These are phyloP conservation scores for Clonostachys solani DNA, from an alignment of 2,329 filamentous ascomycete genomes.

Conservation along the genomic window DNA sequence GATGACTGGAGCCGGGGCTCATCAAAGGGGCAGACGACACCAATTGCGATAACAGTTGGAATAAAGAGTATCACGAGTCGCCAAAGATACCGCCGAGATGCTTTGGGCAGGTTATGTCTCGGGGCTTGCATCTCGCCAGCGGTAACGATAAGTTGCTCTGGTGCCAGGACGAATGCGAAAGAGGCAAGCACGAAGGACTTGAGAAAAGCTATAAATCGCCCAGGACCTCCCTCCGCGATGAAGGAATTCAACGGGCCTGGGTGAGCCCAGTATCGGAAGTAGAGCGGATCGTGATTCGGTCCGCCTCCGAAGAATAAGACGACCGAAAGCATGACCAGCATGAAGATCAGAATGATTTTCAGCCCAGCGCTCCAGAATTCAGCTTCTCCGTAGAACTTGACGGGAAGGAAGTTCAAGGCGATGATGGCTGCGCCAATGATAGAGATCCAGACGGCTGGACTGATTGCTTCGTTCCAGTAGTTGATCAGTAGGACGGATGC, in stretches of 20 bases:
- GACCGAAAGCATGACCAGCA: too few species aligned
- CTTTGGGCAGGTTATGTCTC: too few species aligned
- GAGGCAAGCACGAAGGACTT: slow-evolving; percentile 40
- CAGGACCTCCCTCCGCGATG: slow-evolving; percentile 52
- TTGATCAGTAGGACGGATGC: too few species aligned
- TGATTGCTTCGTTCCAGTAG: slow-evolving; percentile 4
- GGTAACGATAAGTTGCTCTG: slow-evolving; percentile 56
- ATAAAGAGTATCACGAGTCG: slow-evolving; percentile 67
- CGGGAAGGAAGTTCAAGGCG: slow-evolving; percentile 27
- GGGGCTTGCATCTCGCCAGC: slow-evolving; percentile 56
- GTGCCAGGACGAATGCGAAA: slow-evolving; percentile 54
- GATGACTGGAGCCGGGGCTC: slow-evolving; percentile 43
- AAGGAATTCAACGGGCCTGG: slow-evolving; percentile 47
- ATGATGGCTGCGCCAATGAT: slow-evolving; percentile 4
- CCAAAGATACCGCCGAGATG: slow-evolving; percentile 60
- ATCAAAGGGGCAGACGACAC: slow-evolving; percentile 37
- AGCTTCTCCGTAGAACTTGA: slow-evolving; percentile 29
- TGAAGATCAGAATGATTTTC: slow-evolving; percentile 52
- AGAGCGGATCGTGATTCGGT: slow-evolving; percentile 46
- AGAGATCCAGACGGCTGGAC: slow-evolving; percentile 5
- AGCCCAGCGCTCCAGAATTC: slow-evolving; percentile 37
- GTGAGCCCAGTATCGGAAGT: slow-evolving; percentile 62
- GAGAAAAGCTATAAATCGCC: slow-evolving; percentile 57
- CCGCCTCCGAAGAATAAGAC: too few species aligned
- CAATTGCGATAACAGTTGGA: slow-evolving; percentile 57